Evolutionary conservation across 108 stramenopile species (phyloP), one percentile per base, ranked within the genome.

Genomic region (Licmophora abbreviata): DNA sequence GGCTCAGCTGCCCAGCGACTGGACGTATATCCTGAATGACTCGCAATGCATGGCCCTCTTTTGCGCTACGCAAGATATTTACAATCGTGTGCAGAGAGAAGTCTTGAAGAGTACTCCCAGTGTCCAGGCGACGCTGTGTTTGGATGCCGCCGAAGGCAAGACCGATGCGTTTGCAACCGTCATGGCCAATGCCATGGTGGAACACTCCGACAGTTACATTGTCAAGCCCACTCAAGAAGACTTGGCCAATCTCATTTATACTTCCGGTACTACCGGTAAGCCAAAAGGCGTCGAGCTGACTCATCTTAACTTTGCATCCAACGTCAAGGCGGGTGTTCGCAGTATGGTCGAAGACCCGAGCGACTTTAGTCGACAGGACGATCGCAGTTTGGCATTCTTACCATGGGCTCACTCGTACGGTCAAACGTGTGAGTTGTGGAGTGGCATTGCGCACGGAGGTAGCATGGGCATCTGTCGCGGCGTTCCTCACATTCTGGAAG

Each of bases 391-490:
- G 15, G 81, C 91, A 6, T 94, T 98, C 69, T 62, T 96, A 20
- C 95, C 95, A 2, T 98, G 95, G 94, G 92, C 95, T 7, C 97
- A 98, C 64, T 88, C 79, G 32, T 94, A 93, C 67, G 93, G 96
- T 30, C 93, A 88, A 63, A 93, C 91, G 29, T 81, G 79, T 48
- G 96, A 97, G 50, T 60, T 95, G 17, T 90, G 88, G 80, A 58
- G 61, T 34, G 32, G 74, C 15, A 83, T 96, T 52, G 80, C 95
- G 7, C 83, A 83, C 49, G 95, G 95, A 21, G 76, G 71, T n/a
- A 70, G 77, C 24, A 74, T 92, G 68, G 95, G 88, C 47, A 70
- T 96, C 54, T 80, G 84, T 27, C 68, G 85, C 4, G 88, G 86
- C 18, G 69, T 92, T 7, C 79, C 82, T 0, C 29, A 65, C 44